Percentiles rank a stretch among this genome's conserved stretches.
Conservation (phyloP, 352 stramenopile genomes). For the Phytophthora foliorum region DNA sequence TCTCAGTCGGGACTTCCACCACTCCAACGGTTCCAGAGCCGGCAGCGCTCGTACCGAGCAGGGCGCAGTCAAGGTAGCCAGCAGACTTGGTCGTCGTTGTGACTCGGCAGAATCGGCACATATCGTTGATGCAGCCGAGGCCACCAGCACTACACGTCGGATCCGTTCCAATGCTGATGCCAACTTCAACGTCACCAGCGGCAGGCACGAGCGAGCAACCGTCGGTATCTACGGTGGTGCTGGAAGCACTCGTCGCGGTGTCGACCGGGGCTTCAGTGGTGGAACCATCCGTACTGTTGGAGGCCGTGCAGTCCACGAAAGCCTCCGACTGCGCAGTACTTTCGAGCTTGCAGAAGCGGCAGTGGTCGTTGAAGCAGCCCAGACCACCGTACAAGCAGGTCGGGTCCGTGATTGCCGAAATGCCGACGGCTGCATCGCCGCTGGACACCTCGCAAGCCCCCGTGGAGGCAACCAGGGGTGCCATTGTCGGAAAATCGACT, state of each 20-base stretch:
- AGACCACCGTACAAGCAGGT: conserved; percentile 47
- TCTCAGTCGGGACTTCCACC: conserved; percentile 1
- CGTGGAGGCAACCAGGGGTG: conserved; percentile 19
- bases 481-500: conserved; percentile 33
- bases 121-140: conserved; percentile 39
- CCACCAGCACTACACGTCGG: conserved; percentile 31
- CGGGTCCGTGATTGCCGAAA: conserved; percentile 38
- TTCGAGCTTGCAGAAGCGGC: conserved; percentile 46
- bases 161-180: conserved; percentile 41
- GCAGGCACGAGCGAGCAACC: conserved; percentile 31
- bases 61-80: conserved; percentile 20
- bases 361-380: conserved; percentile 53
- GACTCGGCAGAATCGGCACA: conserved; percentile 41
- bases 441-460: conserved; percentile 29
- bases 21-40: conserved; percentile 1
- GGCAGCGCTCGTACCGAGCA: conserved; percentile 15
- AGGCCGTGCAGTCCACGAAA: conserved; percentile 33
- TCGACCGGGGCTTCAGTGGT: conserved; percentile 19
- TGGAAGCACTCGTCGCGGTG: conserved; percentile 13
- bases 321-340: conserved; percentile 42
- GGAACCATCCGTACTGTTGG: conserved; percentile 16
- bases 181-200: conserved; percentile 29
- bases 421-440: conserved; percentile 40
- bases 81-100: conserved; percentile 29
- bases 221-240: not conserved